A percentile compares a stretch with the other conserved stretches of the same genome.
These are phyloP conservation scores for Gautieria morchelliformis DNA, from an alignment of 768 basidiomycete species.

Conservation along the genomic window DNA sequence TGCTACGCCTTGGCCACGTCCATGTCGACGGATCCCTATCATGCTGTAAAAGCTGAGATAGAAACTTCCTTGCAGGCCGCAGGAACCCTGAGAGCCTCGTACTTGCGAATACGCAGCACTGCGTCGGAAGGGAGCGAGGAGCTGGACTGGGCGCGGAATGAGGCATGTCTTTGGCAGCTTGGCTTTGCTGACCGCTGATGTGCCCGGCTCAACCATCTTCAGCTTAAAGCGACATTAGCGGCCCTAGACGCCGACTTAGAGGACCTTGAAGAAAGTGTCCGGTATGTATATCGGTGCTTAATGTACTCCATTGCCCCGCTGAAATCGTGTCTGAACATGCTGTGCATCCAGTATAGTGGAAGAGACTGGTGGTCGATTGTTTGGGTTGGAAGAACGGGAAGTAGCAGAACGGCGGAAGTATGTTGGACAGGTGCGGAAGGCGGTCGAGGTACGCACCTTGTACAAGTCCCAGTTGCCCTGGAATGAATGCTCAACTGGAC, in stretches of 20 bases:
- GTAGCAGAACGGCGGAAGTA: slow-evolving; percentile 69
- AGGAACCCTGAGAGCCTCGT: slow-evolving; percentile 62
- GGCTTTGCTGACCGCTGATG: slow-evolving; percentile 5
- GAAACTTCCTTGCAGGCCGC: slow-evolving; percentile 66
- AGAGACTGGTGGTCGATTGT: slow-evolving; percentile 70
- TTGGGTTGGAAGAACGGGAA: slow-evolving; percentile 73
- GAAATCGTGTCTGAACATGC: not conserved
- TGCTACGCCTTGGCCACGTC: not conserved
- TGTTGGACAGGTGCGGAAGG: slow-evolving; percentile 59
- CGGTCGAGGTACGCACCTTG: slow-evolving; percentile 62
- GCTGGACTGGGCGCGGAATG: slow-evolving; percentile 67
- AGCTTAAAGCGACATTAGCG: slow-evolving; percentile 66
- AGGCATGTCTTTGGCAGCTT: slow-evolving; percentile 48
- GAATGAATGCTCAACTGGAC: not conserved
- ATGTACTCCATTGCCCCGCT: not conserved
- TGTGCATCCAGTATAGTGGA: slow-evolving; percentile 63
- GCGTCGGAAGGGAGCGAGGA: slow-evolving; percentile 71
- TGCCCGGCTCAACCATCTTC: slow-evolving; percentile 19
- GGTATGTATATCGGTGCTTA: slow-evolving; percentile 22
- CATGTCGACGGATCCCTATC: slow-evolving; percentile 58
- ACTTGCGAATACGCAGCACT: slow-evolving; percentile 67
- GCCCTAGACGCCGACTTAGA: slow-evolving; percentile 81
- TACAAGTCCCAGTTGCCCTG: not conserved
- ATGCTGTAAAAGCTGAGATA: slow-evolving; percentile 78
- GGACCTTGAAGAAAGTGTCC: slow-evolving; percentile 87